Evolutionary conservation across 352 stramenopile genomes (phyloP), one percentile per base, ranked within the genome.

Genomic region (Blastocystis sp.): DNA sequence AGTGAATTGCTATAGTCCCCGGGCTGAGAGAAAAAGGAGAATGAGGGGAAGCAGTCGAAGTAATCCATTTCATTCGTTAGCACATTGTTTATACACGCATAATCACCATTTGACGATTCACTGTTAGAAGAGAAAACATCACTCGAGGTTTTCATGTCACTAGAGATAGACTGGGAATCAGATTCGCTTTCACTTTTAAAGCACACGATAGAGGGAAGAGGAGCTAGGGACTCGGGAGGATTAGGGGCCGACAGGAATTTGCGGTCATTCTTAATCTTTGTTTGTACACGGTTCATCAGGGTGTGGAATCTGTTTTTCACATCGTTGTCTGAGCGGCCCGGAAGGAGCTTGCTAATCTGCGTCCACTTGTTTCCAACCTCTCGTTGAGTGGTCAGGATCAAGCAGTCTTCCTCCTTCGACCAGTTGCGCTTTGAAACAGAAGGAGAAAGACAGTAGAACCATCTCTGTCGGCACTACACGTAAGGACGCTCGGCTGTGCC

Each of bases 291-390:
- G 24, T 59, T 81, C 14, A 7, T 6, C 14, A 81, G 48, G 28
- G 48, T 66, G 48, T 81, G 71, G 21, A 63, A 97, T 14, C 94
- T 92, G 76, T 96, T 97, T 90, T 97, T 97, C 34, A 97, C 94
- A n/a, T 94, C 95, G 89, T 97, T 94, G 57, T 97, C 94, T 1
- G 93, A 95, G 28, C 94, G 92, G 1, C 94, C 94, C 68, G 94
- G 94, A 9, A 97, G 89, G 34, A 95, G 89, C 82, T 95, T 92
- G 11, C 94, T 93, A 81, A 97, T 97, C 90, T 96, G 92, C 3
- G 92, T 95, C 94, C 94, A 97, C 79, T 94, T 93, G 91, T 97
- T 97, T 65, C 94, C 94, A 0, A 96, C 91, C 19, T 91, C 90
- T 48, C 91, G 90, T 66, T 96, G 94, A 40, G 93, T 91, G 0